These are phyloP conservation scores for Elsinoe batatas DNA, from an alignment of 2,329 filamentous ascomycete genomes.

Conservation along the genomic window DNA sequence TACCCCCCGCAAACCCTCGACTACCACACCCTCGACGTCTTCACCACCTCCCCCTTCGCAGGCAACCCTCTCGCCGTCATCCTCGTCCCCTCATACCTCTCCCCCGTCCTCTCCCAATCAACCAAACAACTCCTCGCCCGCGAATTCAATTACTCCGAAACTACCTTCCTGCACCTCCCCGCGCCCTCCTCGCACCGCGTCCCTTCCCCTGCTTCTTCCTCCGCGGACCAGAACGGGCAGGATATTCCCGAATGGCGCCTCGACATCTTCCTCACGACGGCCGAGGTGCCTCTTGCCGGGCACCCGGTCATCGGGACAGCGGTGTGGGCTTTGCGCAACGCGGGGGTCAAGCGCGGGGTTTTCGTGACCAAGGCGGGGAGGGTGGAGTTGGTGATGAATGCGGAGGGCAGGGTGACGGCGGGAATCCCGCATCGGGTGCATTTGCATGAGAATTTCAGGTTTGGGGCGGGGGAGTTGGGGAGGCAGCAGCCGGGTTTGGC, in stretches of 20 bases:
- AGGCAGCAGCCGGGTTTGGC: slow-evolving; percentile 29
- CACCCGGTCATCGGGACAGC: slow-evolving; percentile 50
- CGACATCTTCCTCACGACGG: slow-evolving; percentile 45
- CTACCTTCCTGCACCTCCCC: slow-evolving; percentile 42
- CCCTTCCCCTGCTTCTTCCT: slow-evolving; percentile 10
- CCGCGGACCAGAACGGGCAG: slow-evolving; percentile 16
- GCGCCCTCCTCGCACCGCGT: not conserved
- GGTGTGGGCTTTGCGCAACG: slow-evolving; percentile 34
- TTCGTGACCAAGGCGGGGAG: slow-evolving; percentile 37
- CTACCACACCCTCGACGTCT: slow-evolving; percentile 38
- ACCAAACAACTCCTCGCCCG: slow-evolving; percentile 45
- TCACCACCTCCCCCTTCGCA: slow-evolving; percentile 37
- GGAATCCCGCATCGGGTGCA: slow-evolving; percentile 59
- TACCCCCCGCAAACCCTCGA: not conserved
- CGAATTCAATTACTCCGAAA: slow-evolving; percentile 51
- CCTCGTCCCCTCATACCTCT: slow-evolving; percentile 29
- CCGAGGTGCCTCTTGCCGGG: slow-evolving; percentile 48
- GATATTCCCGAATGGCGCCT: slow-evolving; percentile 31
- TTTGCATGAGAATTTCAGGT: slow-evolving; percentile 39
- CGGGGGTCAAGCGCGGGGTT: slow-evolving; percentile 25
- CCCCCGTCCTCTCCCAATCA: slow-evolving; percentile 30
- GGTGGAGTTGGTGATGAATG: slow-evolving; percentile 31
- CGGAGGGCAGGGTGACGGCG: slow-evolving; percentile 44
- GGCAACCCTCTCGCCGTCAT: slow-evolving; percentile 51
- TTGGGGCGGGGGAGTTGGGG: slow-evolving; percentile 25